Evolutionary conservation across 176 grass and related monocot species (phyloP).

Genomic region (Aegilops sharonensis): DNA sequence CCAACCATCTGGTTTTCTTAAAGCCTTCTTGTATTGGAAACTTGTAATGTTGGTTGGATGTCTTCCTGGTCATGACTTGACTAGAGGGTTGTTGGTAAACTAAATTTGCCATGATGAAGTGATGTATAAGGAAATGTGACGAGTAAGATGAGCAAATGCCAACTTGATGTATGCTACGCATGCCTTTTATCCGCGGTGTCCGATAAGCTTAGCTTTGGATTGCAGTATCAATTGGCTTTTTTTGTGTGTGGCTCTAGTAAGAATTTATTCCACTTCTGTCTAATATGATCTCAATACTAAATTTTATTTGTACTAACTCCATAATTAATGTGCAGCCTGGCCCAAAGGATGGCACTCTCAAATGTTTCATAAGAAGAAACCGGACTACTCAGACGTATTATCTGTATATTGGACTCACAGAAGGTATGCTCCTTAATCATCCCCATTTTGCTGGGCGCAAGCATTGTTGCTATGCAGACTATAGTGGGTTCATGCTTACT

Average conservation of each 20-base stretch:
- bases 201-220: conserved; percentile 2
- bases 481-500: too few relatives aligned
- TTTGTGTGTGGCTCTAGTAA: background rate
- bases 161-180: background rate
- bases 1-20: background rate
- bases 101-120: background rate
- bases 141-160: background rate
- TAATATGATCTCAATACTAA: background rate
- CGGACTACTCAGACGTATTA: conserved; percentile 75
- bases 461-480: too few relatives aligned
- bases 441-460: background rate
- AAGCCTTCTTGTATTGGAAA: background rate
- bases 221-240: background rate
- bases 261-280: background rate
- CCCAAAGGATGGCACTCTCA: conserved; percentile 70
- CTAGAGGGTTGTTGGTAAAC: background rate
- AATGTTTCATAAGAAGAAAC: conserved; percentile 95
- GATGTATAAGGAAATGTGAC: background rate
- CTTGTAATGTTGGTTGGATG: background rate
- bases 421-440: conserved; percentile 54
- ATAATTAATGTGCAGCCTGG: conserved; percentile 57
- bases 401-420: conserved; percentile 79
- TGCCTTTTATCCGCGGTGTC: background rate
- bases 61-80: background rate
- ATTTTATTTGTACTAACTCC: background rate